A percentile compares a stretch with the other conserved stretches of the same genome.
Conservation (phyloP, 352 stramenopile species). For the Halophytophthora batemanensis region DNA sequence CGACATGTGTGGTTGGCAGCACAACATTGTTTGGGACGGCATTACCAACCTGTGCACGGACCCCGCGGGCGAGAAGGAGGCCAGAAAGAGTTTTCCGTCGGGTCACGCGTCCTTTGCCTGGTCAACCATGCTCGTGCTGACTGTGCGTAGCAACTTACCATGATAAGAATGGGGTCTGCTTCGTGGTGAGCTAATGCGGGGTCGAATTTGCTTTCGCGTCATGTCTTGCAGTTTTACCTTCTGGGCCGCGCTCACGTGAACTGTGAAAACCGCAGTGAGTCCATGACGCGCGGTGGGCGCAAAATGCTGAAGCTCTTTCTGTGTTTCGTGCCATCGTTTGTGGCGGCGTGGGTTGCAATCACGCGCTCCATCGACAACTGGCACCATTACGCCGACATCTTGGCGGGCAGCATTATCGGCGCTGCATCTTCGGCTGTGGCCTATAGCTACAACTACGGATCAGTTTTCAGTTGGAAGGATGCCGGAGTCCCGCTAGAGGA, state of each 20-base stretch:
- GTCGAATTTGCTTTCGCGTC: neutral
- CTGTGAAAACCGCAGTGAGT: slow-evolving; percentile 36
- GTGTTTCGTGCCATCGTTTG: slow-evolving; percentile 58
- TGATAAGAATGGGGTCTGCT: neutral
- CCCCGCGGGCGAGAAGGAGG: slow-evolving; percentile 49
- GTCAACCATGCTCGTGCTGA: slow-evolving; percentile 67
- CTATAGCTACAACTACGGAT: slow-evolving; percentile 65
- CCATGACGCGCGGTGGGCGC: slow-evolving; percentile 34
- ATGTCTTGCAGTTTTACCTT: slow-evolving; percentile 56
- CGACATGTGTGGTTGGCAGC: slow-evolving; percentile 77
- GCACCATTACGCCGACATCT: slow-evolving; percentile 76
- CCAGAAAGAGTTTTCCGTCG: slow-evolving; percentile 63
- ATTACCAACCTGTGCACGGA: slow-evolving; percentile 53
- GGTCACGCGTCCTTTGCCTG: slow-evolving; percentile 67
- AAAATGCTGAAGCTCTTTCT: slow-evolving; percentile 69
- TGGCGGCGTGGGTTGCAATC: slow-evolving; percentile 63
- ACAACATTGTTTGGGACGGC: slow-evolving; percentile 59
- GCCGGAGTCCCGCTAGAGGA: slow-evolving; percentile 44
- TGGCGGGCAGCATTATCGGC: slow-evolving; percentile 58
- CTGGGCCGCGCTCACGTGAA: slow-evolving; percentile 58
- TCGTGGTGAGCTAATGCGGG: too few species aligned
- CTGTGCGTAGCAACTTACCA: slow-evolving; percentile 20
- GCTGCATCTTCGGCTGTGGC: slow-evolving; percentile 30
- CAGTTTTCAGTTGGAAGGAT: slow-evolving; percentile 46
- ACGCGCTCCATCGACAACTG: slow-evolving; percentile 78